phyloP scores from a whole-genome alignment of 2,329 filamentous ascomycete genomes.

The Fusarium bactridioides region DNA sequence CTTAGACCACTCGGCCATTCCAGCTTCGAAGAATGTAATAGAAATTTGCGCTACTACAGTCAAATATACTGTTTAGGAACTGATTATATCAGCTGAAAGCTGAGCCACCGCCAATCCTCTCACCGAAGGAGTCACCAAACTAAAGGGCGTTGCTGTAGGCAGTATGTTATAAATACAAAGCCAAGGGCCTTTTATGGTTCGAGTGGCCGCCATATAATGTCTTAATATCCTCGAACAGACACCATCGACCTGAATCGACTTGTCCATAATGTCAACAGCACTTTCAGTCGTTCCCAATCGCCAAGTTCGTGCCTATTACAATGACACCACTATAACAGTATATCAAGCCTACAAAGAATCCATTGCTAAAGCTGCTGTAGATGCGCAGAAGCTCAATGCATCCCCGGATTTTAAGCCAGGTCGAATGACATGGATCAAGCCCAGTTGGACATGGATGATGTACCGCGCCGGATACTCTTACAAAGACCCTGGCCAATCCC shows the following conservation, averaged over 20 bases:
- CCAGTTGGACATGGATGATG: slow-evolving; percentile 70
- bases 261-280: slow-evolving; percentile 25
- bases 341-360: slow-evolving; percentile 66
- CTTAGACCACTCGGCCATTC: slow-evolving; percentile 6
- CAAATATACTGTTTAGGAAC: fast-evolving
- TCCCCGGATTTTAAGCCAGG: slow-evolving; percentile 60
- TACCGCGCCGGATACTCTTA: slow-evolving; percentile 68
- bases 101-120: slow-evolving; percentile 15
- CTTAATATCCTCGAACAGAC: not conserved
- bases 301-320: slow-evolving; percentile 62
- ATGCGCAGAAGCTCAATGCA: slow-evolving; percentile 59
- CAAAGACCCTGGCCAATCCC: slow-evolving; percentile 63
- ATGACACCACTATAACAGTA: slow-evolving; percentile 62
- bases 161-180: not conserved
- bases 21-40: not conserved
- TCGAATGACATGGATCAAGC: slow-evolving; percentile 73
- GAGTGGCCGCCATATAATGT: not conserved
- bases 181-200: not conserved
- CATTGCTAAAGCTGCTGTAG: slow-evolving; percentile 63
- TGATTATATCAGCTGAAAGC: not conserved
- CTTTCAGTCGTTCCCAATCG: slow-evolving; percentile 47
- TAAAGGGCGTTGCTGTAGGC: not conserved
- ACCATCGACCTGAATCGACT: not conserved
- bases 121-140: slow-evolving; percentile 30
- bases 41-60: fast-evolving